Evolutionary conservation across 495 filamentous ascomycete species (phyloP).

Genomic region (Neurospora intermedia): DNA sequence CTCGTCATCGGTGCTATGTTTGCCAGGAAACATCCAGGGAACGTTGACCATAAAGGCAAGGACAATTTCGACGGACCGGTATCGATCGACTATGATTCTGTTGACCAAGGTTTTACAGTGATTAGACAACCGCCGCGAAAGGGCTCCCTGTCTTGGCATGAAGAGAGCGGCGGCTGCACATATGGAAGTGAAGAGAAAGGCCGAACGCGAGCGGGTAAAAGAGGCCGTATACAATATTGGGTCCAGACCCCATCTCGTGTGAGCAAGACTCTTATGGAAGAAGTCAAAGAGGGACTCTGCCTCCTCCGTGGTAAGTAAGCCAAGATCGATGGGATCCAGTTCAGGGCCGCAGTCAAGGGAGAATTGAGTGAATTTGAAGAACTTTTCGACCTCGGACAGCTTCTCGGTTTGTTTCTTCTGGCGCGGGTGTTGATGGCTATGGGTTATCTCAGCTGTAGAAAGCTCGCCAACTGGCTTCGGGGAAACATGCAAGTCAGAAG

Average conservation of each 20-base stretch:
- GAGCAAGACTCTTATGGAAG: slow-evolving; percentile 59
- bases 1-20: slow-evolving; percentile 58
- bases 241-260: slow-evolving; percentile 66
- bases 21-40: slow-evolving; percentile 63
- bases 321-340: slow-evolving; percentile 56
- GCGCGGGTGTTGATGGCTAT: slow-evolving; percentile 15
- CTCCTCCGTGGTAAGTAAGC: slow-evolving; percentile 51
- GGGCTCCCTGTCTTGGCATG: slow-evolving; percentile 46
- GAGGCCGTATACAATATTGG: slow-evolving; percentile 49
- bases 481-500: slow-evolving; percentile 55
- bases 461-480: slow-evolving; percentile 23
- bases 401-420: slow-evolving; percentile 19
- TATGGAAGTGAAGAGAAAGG: slow-evolving; percentile 63
- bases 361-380: slow-evolving; percentile 52
- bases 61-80: slow-evolving; percentile 61
- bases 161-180: slow-evolving; percentile 54
- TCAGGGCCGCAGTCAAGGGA: slow-evolving; percentile 50
- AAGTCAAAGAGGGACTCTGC: slow-evolving; percentile 52
- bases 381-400: slow-evolving; percentile 31
- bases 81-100: slow-evolving; percentile 45
- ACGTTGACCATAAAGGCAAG: slow-evolving; percentile 69
- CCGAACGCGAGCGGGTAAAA: slow-evolving; percentile 55
- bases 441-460: slow-evolving; percentile 9
- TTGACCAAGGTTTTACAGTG: slow-evolving; percentile 55
- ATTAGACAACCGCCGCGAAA: slow-evolving; percentile 51